Evolutionary conservation across 2,329 filamentous ascomycete species (phyloP).

Genomic region (Dichotomopilus funicola): DNA sequence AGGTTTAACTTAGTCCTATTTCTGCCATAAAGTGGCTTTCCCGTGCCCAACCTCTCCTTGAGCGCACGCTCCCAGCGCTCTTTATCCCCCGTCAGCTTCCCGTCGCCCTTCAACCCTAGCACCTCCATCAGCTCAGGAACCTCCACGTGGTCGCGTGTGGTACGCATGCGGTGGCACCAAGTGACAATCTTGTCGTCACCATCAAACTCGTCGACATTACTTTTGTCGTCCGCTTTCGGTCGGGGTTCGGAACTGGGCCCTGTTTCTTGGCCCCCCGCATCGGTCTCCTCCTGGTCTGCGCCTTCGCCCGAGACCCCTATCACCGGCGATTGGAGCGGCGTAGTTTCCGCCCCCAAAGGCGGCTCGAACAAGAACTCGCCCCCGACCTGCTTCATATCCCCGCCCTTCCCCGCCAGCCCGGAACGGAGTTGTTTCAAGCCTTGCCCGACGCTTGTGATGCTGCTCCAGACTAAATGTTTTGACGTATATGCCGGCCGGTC

Average conservation of each 20-base stretch:
- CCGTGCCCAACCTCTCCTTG: slow-evolving; percentile 46
- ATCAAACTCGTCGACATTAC: slow-evolving; percentile 21
- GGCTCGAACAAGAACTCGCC: slow-evolving; percentile 73
- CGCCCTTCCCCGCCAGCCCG: slow-evolving; percentile 56
- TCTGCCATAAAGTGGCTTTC: slow-evolving; percentile 19
- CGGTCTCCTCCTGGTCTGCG: neutral
- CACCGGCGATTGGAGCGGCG: neutral
- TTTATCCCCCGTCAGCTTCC: slow-evolving; percentile 32
- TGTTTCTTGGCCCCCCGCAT: neutral
- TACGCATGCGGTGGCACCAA: slow-evolving; percentile 79
- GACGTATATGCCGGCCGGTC: slow-evolving; percentile 57
- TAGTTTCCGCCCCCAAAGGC: neutral
- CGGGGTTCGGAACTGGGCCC: neutral
- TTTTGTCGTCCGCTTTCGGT: slow-evolving; percentile 21
- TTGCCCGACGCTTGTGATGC: slow-evolving; percentile 50
- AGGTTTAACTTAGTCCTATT: too few species aligned
- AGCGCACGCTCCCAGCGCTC: slow-evolving; percentile 44
- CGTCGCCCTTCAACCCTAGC: slow-evolving; percentile 48
- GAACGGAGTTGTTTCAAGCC: slow-evolving; percentile 50
- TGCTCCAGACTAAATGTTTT: slow-evolving; percentile 44
- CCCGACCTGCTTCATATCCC: slow-evolving; percentile 62
- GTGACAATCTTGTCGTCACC: slow-evolving; percentile 52
- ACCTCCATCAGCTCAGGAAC: slow-evolving; percentile 58
- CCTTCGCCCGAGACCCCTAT: neutral
- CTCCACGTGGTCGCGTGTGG: slow-evolving; percentile 71